These are phyloP conservation scores for Viridothelium virens DNA, from an alignment of 495 filamentous ascomycete genomes.

Conservation along the genomic window DNA sequence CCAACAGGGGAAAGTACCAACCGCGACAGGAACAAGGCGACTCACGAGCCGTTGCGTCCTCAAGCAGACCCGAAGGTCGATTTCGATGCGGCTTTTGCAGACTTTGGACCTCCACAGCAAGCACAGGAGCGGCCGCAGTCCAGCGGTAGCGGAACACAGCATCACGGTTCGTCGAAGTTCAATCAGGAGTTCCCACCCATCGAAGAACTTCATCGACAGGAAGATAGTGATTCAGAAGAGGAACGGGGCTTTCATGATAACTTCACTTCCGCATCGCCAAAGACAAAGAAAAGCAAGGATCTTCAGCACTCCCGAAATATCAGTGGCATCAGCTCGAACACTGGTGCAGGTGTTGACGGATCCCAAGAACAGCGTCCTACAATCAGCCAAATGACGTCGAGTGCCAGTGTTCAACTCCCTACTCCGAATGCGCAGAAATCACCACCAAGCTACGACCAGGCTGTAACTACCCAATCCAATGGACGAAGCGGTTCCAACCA, in stretches of 20 bases:
- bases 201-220: slow-evolving; percentile 65
- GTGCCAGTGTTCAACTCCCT: slow-evolving; percentile 38
- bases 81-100: slow-evolving; percentile 66
- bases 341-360: slow-evolving; percentile 12
- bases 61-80: slow-evolving; percentile 56
- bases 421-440: slow-evolving; percentile 51
- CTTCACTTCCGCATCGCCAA: slow-evolving; percentile 67
- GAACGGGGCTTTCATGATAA: slow-evolving; percentile 87
- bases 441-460: slow-evolving; percentile 58
- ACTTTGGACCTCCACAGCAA: slow-evolving; percentile 39
- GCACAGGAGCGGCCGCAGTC: slow-evolving; percentile 35
- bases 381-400: slow-evolving; percentile 23
- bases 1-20: slow-evolving; percentile 4
- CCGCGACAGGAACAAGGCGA: slow-evolving; percentile 3
- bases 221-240: slow-evolving; percentile 70
- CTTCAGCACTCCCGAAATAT: slow-evolving; percentile 2
- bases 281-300: slow-evolving; percentile 12
- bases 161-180: slow-evolving; percentile 30
- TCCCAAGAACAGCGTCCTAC: slow-evolving; percentile 22
- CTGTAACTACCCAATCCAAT: slow-evolving; percentile 32
- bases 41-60: slow-evolving; percentile 41
- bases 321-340: not conserved
- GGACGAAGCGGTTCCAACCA: slow-evolving; percentile 36
- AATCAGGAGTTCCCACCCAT: slow-evolving; percentile 90
- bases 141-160: slow-evolving; percentile 24